phyloP scores from a whole-genome alignment of 805 yeast species.

The Brettanomyces naardenensis region DNA sequence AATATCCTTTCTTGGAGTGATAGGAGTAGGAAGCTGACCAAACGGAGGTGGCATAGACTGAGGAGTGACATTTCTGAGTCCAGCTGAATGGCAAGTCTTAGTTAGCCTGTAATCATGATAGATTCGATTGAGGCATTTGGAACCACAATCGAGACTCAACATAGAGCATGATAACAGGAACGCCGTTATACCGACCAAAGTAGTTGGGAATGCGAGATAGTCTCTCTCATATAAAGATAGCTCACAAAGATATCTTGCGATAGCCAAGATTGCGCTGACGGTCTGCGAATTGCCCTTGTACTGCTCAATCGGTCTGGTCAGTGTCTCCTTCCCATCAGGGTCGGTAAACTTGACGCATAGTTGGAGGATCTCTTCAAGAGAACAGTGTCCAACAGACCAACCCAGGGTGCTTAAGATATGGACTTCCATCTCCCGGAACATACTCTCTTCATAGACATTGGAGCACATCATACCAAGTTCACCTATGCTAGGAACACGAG shows the following conservation, averaged over 20 bases:
- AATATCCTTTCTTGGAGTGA: slow-evolving; percentile 18
- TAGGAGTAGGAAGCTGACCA: slow-evolving; percentile 17
- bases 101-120: slow-evolving; percentile 11
- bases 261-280: slow-evolving; percentile 46
- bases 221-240: slow-evolving; percentile 40
- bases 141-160: slow-evolving; percentile 39
- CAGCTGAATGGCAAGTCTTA: slow-evolving; percentile 3
- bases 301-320: slow-evolving; percentile 19
- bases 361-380: slow-evolving; percentile 45
- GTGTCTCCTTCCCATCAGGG: slow-evolving; percentile 25
- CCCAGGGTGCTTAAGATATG: slow-evolving; percentile 33
- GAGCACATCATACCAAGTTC: slow-evolving; percentile 51
- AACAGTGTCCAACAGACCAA: slow-evolving; percentile 37
- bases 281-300: slow-evolving; percentile 27
- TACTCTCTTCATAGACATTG: slow-evolving; percentile 42
- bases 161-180: slow-evolving; percentile 47
- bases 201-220: slow-evolving; percentile 35
- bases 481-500: slow-evolving; percentile 47
- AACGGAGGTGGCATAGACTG: neutral
- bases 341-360: slow-evolving; percentile 27
- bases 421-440: slow-evolving; percentile 40
- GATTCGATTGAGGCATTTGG: slow-evolving; percentile 24
- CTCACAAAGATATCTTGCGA: slow-evolving; percentile 48
- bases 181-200: slow-evolving; percentile 42
- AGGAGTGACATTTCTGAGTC: neutral